phyloP scores from a whole-genome alignment of 2,329 filamentous ascomycete genomes.

The Pyrenophora teres region DNA sequence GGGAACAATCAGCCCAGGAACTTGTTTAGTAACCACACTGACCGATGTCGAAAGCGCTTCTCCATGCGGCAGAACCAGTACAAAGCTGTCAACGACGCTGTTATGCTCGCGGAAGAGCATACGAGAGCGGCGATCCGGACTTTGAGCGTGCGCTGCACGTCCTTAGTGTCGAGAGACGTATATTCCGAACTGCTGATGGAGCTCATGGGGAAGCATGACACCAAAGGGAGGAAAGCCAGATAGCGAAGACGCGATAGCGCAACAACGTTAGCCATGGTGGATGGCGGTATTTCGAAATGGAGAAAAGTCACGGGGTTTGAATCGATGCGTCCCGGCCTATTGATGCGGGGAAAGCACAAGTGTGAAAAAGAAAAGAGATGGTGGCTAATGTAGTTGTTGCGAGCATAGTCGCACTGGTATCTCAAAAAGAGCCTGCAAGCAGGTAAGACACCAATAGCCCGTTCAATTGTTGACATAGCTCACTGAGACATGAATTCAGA shows the following conservation, averaged over 20 bases:
- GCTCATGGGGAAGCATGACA: conserved; percentile 2
- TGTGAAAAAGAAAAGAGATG: conserved; percentile 1
- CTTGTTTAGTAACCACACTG: conserved; percentile 35
- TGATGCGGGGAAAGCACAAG: neutral
- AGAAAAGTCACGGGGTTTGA: neutral
- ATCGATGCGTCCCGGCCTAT: neutral
- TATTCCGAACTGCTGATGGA: conserved; percentile 3
- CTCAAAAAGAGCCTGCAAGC: conserved; percentile 23
- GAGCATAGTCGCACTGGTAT: neutral
- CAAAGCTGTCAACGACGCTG: conserved; percentile 61
- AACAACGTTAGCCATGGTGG: neutral
- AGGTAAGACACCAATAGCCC: conserved; percentile 22
- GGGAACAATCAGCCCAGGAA: neutral
- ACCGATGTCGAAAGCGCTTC: conserved; percentile 75
- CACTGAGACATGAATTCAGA: conserved; percentile 9
- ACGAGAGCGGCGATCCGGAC: conserved; percentile 44
- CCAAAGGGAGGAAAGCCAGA: neutral
- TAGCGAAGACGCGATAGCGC: neutral
- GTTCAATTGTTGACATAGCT: conserved; percentile 16
- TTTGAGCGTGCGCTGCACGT: conserved; percentile 25
- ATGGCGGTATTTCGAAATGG: neutral
- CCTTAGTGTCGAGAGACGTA: conserved; percentile 1
- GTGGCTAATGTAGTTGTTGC: neutral
- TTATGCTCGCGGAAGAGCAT: conserved; percentile 58
- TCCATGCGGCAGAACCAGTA: conserved; percentile 78